These are phyloP conservation scores for Aspergillus asperescens DNA, from an alignment of 495 filamentous ascomycete species.

Conservation along the genomic window DNA sequence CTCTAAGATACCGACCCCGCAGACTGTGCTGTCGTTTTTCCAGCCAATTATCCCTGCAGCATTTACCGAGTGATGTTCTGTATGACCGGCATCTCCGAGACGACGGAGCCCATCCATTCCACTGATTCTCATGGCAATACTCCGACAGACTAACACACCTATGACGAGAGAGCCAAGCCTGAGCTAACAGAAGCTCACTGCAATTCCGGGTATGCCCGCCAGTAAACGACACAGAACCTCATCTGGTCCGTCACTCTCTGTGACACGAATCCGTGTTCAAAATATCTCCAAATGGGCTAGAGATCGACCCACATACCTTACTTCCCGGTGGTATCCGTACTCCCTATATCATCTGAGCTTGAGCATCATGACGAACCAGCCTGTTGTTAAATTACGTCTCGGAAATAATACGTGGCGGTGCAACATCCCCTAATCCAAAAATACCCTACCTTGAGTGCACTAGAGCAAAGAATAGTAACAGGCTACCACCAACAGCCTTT, in stretches of 20 bases:
- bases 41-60: slow-evolving; percentile 1
- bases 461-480: slow-evolving; percentile 2
- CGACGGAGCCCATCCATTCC: background rate
- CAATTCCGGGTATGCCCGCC: background rate
- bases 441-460: background rate
- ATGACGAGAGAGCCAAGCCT: background rate
- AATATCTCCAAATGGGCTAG: background rate
- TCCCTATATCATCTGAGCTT: too few relatives aligned
- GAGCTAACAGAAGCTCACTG: slow-evolving; percentile 1
- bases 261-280: background rate
- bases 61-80: background rate
- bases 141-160: background rate
- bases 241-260: background rate
- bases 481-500: too few relatives aligned
- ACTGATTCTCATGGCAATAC: background rate
- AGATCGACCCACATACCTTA: too few relatives aligned
- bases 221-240: background rate
- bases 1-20: background rate
- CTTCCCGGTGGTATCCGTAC: too few relatives aligned
- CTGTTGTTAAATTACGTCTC: too few relatives aligned
- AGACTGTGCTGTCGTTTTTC: background rate
- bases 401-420: background rate
- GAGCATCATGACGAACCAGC: too few relatives aligned
- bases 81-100: background rate
- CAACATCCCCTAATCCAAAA: background rate